These are phyloP conservation scores for Dictyophora rubrovolvata DNA, from an alignment of 768 basidiomycete genomes.

Conservation along the genomic window DNA sequence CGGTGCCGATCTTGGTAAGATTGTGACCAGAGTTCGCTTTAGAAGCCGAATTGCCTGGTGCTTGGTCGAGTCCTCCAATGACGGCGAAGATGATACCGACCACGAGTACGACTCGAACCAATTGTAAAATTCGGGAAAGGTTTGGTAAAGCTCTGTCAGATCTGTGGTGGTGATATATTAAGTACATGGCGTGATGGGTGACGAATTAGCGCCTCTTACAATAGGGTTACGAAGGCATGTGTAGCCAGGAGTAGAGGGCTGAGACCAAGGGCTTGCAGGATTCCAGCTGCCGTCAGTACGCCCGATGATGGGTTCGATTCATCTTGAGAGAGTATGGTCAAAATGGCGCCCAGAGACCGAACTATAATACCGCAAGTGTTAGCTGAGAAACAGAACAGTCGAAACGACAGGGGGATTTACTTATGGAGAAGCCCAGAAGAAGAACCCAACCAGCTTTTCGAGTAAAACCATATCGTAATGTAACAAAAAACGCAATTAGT, in stretches of 20 bases:
- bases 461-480: constrained; percentile 44
- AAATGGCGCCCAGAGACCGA: constrained; percentile 45
- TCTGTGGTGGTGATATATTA: not conserved
- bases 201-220: constrained; percentile 19
- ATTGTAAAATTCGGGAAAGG: not conserved
- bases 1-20: constrained; percentile 25
- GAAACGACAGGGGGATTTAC: constrained; percentile 26
- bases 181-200: not conserved
- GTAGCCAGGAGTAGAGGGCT: constrained; percentile 31
- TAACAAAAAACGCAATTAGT: constrained; percentile 32
- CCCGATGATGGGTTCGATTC: constrained; percentile 15
- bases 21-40: constrained; percentile 15
- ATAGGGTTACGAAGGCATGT: constrained; percentile 25
- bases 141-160: not conserved
- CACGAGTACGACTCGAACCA: constrained; percentile 11
- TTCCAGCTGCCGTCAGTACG: constrained; percentile 44
- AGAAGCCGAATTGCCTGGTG: constrained; percentile 10
- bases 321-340: constrained; percentile 45
- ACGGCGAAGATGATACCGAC: constrained; percentile 24
- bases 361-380: constrained; percentile 25
- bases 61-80: constrained; percentile 19
- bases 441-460: constrained; percentile 57
- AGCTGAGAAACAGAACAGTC: not conserved
- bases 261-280: constrained; percentile 28
- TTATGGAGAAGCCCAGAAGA: constrained; percentile 46